Evolutionary conservation across 148 eudicot genomes (phyloP), one percentile per base, ranked within the genome.

Genomic region (Vaccinium vitisidaea): DNA sequence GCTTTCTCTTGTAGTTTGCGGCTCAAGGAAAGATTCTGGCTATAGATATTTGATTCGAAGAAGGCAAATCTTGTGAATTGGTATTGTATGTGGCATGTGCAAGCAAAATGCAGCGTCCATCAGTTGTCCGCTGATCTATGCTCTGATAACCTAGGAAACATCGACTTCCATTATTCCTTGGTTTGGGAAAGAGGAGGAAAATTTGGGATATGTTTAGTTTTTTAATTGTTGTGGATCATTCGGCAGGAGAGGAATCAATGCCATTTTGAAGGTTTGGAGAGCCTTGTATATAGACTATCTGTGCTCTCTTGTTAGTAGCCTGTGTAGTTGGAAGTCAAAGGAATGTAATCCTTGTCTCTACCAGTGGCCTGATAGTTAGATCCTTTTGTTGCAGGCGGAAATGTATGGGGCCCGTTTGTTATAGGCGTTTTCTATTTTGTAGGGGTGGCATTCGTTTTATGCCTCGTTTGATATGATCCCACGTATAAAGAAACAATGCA

Each of bases 271-370:
- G 69, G 69, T 61, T 61, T 61, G 12, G 27, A 61, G 69, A 25
- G 69, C n/a, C 69, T 61, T 21, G 69, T 61, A 61, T 61, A 21
- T n/a, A 21, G 69, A 23, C 69, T 61, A 61, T 1, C 4, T n/a
- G 69, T 61, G 69, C 27, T 61, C 27, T 61, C 25, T 61, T 61
- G 69, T 61, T 61, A 61, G 69, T 61, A 61, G 69, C 69, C n/a
- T 61, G 27, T 61, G n/a, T 8, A 8, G 69, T 61, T 61, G 27
- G 65, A 25, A 21, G 25, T 61, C 67, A 61, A 61, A 61, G 25
- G 11, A 61, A n/a, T 61, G 27, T 61, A 61, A 61, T 61, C 69
- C 27, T 61, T 61, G 27, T 21, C 69, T 61, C 13, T 2, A n/a
- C 69, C 27, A 61, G n/a, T 61, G 12, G 69, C 69, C 21, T 61